Evolutionary conservation across 495 filamentous ascomycete genomes (phyloP).

Genomic region (Neurospora pannonica): DNA sequence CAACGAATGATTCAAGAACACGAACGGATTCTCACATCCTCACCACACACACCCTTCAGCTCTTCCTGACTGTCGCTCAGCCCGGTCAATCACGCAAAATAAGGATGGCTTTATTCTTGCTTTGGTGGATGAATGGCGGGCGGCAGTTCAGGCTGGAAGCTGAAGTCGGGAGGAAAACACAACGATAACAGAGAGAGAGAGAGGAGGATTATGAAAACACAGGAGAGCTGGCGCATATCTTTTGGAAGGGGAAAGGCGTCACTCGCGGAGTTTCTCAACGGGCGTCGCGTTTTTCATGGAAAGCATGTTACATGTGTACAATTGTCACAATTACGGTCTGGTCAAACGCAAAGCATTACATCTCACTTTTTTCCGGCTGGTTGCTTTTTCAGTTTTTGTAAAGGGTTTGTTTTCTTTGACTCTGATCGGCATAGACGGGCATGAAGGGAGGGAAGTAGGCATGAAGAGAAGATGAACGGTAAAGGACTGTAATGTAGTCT

Average conservation of each 20-base stretch:
- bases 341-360: not conserved
- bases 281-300: constrained; percentile 14
- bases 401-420: not conserved
- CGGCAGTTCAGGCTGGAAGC: not conserved
- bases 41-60: not conserved
- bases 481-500: constrained; percentile 38
- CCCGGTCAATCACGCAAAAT: not conserved
- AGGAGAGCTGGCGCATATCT: not conserved
- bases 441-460: not conserved
- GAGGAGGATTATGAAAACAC: not conserved
- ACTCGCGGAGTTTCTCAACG: not conserved
- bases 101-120: not conserved
- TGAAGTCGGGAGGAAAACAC: not conserved
- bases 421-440: not conserved
- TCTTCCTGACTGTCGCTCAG: not conserved
- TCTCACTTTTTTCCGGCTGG: constrained; percentile 8
- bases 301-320: constrained; percentile 27
- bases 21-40: not conserved
- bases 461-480: constrained; percentile 17
- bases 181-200: not conserved
- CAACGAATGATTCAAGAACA: not conserved
- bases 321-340: constrained; percentile 26
- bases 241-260: not conserved
- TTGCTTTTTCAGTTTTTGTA: constrained; percentile 17
- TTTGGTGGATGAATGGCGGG: not conserved